Conservation (phyloP, 768 basidiomycete species). For the Pholiota microspora region DNA sequence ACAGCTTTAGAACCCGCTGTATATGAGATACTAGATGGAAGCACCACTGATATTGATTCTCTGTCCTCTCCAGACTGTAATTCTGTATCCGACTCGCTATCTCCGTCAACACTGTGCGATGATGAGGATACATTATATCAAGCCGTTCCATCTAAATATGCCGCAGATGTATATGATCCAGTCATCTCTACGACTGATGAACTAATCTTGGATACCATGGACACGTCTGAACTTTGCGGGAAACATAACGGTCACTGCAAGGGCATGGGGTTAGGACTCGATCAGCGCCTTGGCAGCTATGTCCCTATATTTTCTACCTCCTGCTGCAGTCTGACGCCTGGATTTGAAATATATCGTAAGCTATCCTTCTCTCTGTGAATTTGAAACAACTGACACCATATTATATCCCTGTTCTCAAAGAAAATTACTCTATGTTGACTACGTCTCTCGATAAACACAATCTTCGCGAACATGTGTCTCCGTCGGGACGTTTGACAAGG, state of each 20-base stretch:
- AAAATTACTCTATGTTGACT: too few relatives aligned
- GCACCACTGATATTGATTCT: neutral
- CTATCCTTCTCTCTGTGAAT: neutral
- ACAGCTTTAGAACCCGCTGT: neutral
- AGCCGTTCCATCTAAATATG: neutral
- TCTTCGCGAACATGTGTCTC: too few relatives aligned
- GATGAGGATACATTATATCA: neutral
- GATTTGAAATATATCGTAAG: neutral
- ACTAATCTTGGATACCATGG: neutral
- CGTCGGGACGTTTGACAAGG: too few relatives aligned
- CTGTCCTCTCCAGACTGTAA: neutral
- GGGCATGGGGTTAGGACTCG: neutral
- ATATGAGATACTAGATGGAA: neutral
- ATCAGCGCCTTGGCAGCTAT: too few relatives aligned
- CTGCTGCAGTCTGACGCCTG: neutral
- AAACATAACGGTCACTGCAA: neutral
- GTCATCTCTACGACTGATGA: neutral
- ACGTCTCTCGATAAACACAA: too few relatives aligned
- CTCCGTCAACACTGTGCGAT: neutral
- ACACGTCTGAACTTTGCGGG: neutral
- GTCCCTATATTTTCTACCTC: too few relatives aligned
- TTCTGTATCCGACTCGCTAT: neutral
- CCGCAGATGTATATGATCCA: neutral
- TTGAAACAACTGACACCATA: too few relatives aligned
- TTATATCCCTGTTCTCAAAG: too few relatives aligned